Conservation (phyloP, 2,329 filamentous ascomycete genomes). For the Nothopassalora personata region DNA sequence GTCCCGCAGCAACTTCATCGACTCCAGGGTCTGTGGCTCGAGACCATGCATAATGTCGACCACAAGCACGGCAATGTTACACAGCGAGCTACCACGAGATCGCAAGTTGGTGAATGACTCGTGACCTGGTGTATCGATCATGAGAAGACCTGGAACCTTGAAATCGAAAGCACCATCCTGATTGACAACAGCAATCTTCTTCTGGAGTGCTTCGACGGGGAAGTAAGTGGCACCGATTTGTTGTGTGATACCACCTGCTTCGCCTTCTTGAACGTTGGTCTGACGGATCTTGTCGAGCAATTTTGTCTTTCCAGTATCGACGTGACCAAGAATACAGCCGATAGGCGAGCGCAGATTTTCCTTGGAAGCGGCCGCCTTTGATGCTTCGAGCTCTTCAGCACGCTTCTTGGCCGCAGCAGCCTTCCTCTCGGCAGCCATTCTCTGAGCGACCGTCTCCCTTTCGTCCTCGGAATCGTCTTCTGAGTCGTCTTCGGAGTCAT, state of each 20-base stretch:
- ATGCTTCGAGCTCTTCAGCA: constrained; percentile 85
- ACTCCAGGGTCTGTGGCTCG: constrained; percentile 94
- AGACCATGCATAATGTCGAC: constrained; percentile 99
- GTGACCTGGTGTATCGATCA: constrained; percentile 99
- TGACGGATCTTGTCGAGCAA: constrained; percentile 96
- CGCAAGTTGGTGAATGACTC: constrained; percentile 99
- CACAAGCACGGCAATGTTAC: constrained; percentile 98
- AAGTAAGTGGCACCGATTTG: constrained; percentile 99
- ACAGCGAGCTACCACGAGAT: constrained; percentile 93
- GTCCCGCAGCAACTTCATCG: constrained; percentile 88
- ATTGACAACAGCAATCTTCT: constrained; percentile 94
- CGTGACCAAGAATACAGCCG: constrained; percentile 98
- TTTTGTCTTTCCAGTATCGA: constrained; percentile 99
- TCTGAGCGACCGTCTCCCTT: constrained; percentile 65
- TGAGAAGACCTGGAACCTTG: constrained; percentile 91
- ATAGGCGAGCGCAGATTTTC: constrained; percentile 96
- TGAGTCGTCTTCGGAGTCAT: constrained; percentile 51
- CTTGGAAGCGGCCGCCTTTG: constrained; percentile 81
- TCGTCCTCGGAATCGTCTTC: constrained; percentile 61
- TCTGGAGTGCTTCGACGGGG: constrained; percentile 83
- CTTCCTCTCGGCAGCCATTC: constrained; percentile 71
- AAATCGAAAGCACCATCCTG: constrained; percentile 84
- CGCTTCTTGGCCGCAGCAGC: constrained; percentile 82
- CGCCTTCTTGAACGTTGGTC: constrained; percentile 97
- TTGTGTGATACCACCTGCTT: constrained; percentile 98